A percentile compares a stretch with the other conserved stretches of the same genome.
Evolutionary conservation across 2,329 filamentous ascomycete genomes (phyloP).

Genomic region (Talaromyces pinophilus): DNA sequence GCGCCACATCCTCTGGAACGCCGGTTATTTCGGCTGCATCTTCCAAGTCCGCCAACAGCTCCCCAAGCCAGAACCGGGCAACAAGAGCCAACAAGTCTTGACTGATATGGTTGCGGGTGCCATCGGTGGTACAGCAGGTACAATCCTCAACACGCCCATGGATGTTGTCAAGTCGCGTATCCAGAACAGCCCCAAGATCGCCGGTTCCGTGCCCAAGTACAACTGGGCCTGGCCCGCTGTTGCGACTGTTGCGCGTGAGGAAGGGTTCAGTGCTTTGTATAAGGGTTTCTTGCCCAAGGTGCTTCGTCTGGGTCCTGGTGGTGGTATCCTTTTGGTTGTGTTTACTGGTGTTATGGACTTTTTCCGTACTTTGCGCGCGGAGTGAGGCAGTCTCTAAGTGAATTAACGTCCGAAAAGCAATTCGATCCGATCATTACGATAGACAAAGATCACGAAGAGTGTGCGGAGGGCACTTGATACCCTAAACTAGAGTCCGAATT

Average conservation of each 20-base stretch:
- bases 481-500: conserved; percentile 4
- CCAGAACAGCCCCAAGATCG: conserved; percentile 83
- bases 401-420: conserved; percentile 10
- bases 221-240: conserved; percentile 96
- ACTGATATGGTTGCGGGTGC: conserved; percentile 88
- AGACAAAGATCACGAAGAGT: background rate
- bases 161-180: conserved; percentile 98
- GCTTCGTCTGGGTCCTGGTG: conserved; percentile 70
- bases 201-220: conserved; percentile 87
- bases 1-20: conserved; percentile 93
- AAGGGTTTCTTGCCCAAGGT: conserved; percentile 99
- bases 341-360: conserved; percentile 67
- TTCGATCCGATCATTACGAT: background rate
- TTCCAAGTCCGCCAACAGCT: conserved; percentile 90
- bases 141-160: conserved; percentile 90
- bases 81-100: conserved; percentile 75
- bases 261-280: conserved; percentile 89
- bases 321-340: conserved; percentile 58
- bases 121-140: conserved; percentile 86
- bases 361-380: conserved; percentile 70
- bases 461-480: conserved; percentile 5
- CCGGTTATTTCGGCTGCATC: conserved; percentile 96
- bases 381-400: conserved; percentile 27
- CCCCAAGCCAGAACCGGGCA: conserved; percentile 67
- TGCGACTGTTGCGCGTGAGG: conserved; percentile 84